Conservation (phyloP, 2,329 filamentous ascomycete species). For the Mariannaea elegans region DNA sequence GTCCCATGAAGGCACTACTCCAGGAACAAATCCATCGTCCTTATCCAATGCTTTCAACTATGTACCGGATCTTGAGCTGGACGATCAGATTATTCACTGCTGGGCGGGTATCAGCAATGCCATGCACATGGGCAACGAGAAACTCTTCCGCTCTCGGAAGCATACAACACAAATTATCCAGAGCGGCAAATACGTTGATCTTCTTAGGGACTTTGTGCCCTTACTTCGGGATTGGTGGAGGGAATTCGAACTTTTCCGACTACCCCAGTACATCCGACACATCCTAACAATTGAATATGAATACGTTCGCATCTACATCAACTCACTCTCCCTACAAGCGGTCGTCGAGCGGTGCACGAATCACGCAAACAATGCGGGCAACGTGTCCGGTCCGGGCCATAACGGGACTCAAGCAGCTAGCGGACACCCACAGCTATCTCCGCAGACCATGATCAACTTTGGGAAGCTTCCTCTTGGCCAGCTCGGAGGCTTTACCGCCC, state of each 20-base stretch:
- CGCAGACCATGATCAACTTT: slow-evolving; percentile 71
- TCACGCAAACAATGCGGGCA: slow-evolving; percentile 68
- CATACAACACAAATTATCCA: slow-evolving; percentile 91
- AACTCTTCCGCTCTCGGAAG: slow-evolving; percentile 85
- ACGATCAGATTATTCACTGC: slow-evolving; percentile 80
- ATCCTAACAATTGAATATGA: slow-evolving; percentile 95
- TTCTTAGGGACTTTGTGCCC: slow-evolving; percentile 83
- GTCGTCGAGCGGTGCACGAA: slow-evolving; percentile 91
- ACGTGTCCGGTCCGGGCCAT: slow-evolving; percentile 49
- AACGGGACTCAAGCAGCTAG: slow-evolving; percentile 45
- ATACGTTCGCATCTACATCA: slow-evolving; percentile 93
- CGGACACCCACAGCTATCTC: slow-evolving; percentile 56
- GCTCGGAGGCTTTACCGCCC: slow-evolving; percentile 69
- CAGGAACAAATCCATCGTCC: slow-evolving; percentile 66
- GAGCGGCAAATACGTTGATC: slow-evolving; percentile 81
- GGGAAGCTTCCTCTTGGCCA: slow-evolving; percentile 71
- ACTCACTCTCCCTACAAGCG: slow-evolving; percentile 91
- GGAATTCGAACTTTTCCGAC: slow-evolving; percentile 81
- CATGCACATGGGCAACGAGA: slow-evolving; percentile 90
- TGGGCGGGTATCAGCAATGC: slow-evolving; percentile 94
- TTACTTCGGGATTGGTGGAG: slow-evolving; percentile 81
- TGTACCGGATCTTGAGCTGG: slow-evolving; percentile 71
- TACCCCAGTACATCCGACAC: slow-evolving; percentile 72
- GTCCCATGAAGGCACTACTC: slow-evolving; percentile 66
- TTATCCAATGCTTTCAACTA: slow-evolving; percentile 70